Conservation (phyloP, 2,329 filamentous ascomycete species). For the Ciborinia camelliae region DNA sequence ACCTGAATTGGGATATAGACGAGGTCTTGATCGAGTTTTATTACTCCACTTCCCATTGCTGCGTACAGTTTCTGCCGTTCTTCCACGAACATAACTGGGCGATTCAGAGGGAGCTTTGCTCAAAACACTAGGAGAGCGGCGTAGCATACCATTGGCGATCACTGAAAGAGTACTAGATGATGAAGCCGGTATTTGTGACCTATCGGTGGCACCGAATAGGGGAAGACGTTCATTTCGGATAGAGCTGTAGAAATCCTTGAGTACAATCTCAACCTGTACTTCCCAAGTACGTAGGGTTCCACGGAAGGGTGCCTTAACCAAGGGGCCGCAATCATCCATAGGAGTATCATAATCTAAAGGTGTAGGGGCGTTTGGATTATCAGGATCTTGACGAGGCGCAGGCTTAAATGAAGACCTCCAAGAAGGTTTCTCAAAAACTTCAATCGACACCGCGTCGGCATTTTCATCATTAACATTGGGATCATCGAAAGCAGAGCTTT, state of each 20-base stretch:
- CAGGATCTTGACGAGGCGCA: slow-evolving; percentile 29
- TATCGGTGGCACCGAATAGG: slow-evolving; percentile 65
- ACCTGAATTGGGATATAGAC: slow-evolving; percentile 71
- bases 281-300: slow-evolving; percentile 82
- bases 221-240: slow-evolving; percentile 86
- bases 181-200: slow-evolving; percentile 40
- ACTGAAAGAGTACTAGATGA: slow-evolving; percentile 67
- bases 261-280: slow-evolving; percentile 79
- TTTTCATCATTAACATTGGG: slow-evolving; percentile 23
- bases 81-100: slow-evolving; percentile 65
- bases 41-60: slow-evolving; percentile 66
- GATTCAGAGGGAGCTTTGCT: slow-evolving; percentile 91
- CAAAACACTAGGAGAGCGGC: slow-evolving; percentile 82
- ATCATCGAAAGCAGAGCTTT: slow-evolving; percentile 29
- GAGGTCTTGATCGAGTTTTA: slow-evolving; percentile 79
- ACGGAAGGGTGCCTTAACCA: slow-evolving; percentile 74
- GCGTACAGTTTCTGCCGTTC: slow-evolving; percentile 52
- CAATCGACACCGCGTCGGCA: slow-evolving; percentile 30
- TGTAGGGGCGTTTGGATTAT: slow-evolving; percentile 41
- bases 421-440: slow-evolving; percentile 34
- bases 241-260: slow-evolving; percentile 88
- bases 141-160: slow-evolving; percentile 63
- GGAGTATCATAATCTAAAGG: slow-evolving; percentile 39
- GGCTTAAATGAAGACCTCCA: slow-evolving; percentile 38
- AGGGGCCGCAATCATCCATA: slow-evolving; percentile 62